Conservation (phyloP, 371 early-diverging fungal species). For the Lichtheimia hyalospora region DNA sequence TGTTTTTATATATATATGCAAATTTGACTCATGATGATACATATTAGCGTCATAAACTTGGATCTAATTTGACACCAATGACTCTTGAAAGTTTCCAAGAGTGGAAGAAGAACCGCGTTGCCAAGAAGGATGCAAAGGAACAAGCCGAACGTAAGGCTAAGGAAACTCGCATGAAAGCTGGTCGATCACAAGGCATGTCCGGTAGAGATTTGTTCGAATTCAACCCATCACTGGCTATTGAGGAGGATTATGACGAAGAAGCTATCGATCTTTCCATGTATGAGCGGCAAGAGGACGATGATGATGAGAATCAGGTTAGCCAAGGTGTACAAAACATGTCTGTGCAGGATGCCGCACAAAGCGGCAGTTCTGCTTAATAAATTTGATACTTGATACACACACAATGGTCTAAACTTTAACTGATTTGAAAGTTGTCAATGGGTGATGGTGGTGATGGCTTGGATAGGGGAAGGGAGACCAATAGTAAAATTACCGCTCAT, state of each 20-base stretch:
- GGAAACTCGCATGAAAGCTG: slow-evolving; percentile 90
- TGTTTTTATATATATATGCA: too few relatives aligned
- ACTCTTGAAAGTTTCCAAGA: slow-evolving; percentile 91
- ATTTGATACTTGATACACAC: neutral
- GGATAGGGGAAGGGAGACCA: too few relatives aligned
- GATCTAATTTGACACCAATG: slow-evolving; percentile 92
- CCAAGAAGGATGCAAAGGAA: slow-evolving; percentile 72
- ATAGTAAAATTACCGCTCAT: too few relatives aligned
- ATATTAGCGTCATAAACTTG: slow-evolving; percentile 89
- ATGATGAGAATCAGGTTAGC: slow-evolving; percentile 31
- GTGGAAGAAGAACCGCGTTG: slow-evolving; percentile 94
- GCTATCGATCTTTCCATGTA: slow-evolving; percentile 61
- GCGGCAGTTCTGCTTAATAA: neutral
- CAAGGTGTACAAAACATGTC: slow-evolving; percentile 16
- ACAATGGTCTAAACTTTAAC: too few relatives aligned
- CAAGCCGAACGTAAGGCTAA: slow-evolving; percentile 72
- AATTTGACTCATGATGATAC: neutral
- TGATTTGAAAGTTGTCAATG: too few relatives aligned
- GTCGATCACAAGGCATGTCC: slow-evolving; percentile 89
- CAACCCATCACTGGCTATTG: slow-evolving; percentile 87
- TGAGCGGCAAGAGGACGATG: slow-evolving; percentile 47
- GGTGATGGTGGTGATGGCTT: too few relatives aligned
- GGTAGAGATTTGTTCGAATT: slow-evolving; percentile 98
- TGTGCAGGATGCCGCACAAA: neutral
- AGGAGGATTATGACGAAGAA: slow-evolving; percentile 78